Evolutionary conservation across 495 filamentous ascomycete species (phyloP), one percentile per base, ranked within the genome.

Genomic region (Neurospora discreta): DNA sequence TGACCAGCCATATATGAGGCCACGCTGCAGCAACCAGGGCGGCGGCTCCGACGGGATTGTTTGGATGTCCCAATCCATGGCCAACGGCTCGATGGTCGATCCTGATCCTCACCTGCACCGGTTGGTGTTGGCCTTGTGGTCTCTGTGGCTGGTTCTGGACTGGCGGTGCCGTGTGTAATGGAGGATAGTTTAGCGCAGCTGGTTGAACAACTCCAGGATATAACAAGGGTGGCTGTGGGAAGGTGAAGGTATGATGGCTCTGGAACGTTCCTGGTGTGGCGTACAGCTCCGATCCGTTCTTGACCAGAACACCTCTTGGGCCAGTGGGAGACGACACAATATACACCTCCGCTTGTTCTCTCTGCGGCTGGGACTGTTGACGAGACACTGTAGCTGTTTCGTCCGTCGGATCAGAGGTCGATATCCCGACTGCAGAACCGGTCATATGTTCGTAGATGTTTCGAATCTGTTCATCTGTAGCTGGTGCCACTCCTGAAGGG

Each of bases 1-100:
- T 80, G n/a, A 95, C 81, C 20, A 95, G 85, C 93, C 93, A 97
- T 26, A 95, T 77, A 30, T 88, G 86, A 69, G 89, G 82, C 75
- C 88, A 81, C 43, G 84, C 72, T 65, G 86, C 86, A 18, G 83
- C 87, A 18, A 88, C 43, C 42, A 85, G 77, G 15, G 83, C 79
- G 2, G 82, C 83, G 13, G 83, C 75, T n/a, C 84, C 83, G 26
- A 60, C 26, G 8, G 83, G 80, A 38, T 84, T 82, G 69, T 79
- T 78, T 11, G 78, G 78, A 65, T 84, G 81, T 13, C 72, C 76
- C 70, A 72, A 72, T 33, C 40, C 38, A 23, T 52, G 46, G 7
- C 39, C 72, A 18, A 46, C 30, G 16, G 52, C 52, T 30, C 52
- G 52, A 60, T 60, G 52, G 26, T 60, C 52, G 52, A 60, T 60